Conservation (phyloP, 176 grass and related monocot genomes). For the Juncus inflexus region DNA sequence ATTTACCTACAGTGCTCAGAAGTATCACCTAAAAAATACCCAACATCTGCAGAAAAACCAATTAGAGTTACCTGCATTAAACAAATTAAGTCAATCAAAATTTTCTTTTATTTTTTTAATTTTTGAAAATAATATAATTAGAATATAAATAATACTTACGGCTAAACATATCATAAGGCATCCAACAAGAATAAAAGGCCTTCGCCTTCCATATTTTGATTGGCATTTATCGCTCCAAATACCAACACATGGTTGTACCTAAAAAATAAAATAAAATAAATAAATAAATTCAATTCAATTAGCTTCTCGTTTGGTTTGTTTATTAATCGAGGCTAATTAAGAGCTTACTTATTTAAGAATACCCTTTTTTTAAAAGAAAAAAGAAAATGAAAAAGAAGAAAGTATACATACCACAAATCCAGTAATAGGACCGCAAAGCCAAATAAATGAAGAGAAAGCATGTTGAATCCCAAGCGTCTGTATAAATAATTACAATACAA, state of each 20-base stretch:
- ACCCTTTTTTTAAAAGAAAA: no score
- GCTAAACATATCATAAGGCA: constrained; percentile 78
- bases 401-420: constrained; percentile 83
- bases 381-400: not conserved
- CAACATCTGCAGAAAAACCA: constrained; percentile 99
- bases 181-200: constrained; percentile 87
- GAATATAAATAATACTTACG: constrained; percentile 46
- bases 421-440: constrained; percentile 95
- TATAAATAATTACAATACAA: constrained; percentile 23
- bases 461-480: constrained; percentile 99
- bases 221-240: constrained; percentile 97
- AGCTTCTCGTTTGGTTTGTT: no score
- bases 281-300: no score
- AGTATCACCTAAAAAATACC: constrained; percentile 89
- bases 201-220: constrained; percentile 91
- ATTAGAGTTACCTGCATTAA: constrained; percentile 86
- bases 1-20: constrained; percentile 78
- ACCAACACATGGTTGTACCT: constrained; percentile 99
- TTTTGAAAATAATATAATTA: no score
- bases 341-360: no score
- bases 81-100: constrained; percentile 28
- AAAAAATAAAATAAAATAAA: constrained; percentile 14
- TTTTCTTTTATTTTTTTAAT: not conserved
- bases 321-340: no score
- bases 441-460: constrained; percentile 93